These are phyloP conservation scores for Zelonia costaricensis DNA, from an alignment of 208 protist species.

Conservation along the genomic window DNA sequence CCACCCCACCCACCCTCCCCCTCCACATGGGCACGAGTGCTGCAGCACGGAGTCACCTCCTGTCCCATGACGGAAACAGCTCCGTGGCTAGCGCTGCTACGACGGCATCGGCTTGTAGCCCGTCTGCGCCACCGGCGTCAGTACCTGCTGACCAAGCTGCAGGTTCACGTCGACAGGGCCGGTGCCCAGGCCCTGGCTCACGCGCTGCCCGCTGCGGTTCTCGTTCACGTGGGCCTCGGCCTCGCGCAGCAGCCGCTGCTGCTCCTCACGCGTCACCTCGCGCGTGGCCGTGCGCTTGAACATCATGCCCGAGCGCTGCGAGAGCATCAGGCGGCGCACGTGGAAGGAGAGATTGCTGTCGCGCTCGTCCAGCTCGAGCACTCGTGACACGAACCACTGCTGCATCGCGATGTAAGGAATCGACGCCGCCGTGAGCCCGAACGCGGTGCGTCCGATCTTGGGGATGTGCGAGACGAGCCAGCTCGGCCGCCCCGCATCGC, in stretches of 20 bases:
- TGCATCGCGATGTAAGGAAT: constrained; percentile 79
- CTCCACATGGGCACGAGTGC: background rate
- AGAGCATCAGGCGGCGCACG: constrained; percentile 71
- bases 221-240: constrained; percentile 60
- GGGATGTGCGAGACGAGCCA: constrained; percentile 38
- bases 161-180: constrained; percentile 78
- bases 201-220: constrained; percentile 70
- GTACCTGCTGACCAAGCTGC: constrained; percentile 61
- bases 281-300: constrained; percentile 84
- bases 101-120: constrained; percentile 81
- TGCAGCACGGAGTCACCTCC: no score
- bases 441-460: constrained; percentile 52
- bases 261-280: constrained; percentile 84
- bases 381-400: constrained; percentile 75
- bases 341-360: constrained; percentile 77
- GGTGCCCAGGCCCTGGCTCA: constrained; percentile 39
- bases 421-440: constrained; percentile 53
- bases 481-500: constrained; percentile 5
- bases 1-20: no score
- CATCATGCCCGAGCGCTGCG: constrained; percentile 83
- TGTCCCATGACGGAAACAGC: no score
- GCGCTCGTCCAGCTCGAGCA: constrained; percentile 71
- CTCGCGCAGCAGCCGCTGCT: constrained; percentile 69
- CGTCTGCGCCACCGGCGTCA: constrained; percentile 75
- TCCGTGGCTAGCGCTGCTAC: constrained; percentile 1